Conservation (phyloP, 108 stramenopile species). For the Fistulifera pelliculosa region DNA sequence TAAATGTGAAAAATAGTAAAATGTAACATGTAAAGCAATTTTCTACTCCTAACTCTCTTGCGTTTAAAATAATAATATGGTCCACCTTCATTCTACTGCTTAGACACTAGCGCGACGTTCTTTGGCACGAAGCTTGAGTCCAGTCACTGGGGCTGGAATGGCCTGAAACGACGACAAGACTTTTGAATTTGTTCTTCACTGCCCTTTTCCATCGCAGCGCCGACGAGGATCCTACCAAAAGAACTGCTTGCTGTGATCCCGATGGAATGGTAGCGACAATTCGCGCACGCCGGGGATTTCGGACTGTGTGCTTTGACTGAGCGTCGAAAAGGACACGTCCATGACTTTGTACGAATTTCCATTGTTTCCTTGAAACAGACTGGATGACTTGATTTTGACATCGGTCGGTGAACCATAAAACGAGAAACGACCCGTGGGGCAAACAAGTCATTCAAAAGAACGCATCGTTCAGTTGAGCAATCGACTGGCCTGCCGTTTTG, state of each 20-base stretch:
- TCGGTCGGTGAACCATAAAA: slow-evolving; percentile 81
- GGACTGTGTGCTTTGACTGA: slow-evolving; percentile 62
- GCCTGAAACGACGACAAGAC: slow-evolving; percentile 57
- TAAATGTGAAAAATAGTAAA: too few species aligned
- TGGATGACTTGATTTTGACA: slow-evolving; percentile 55
- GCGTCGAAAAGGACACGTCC: slow-evolving; percentile 60
- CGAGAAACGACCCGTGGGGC: slow-evolving; percentile 68
- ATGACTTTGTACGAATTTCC: slow-evolving; percentile 26
- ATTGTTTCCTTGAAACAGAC: background rate
- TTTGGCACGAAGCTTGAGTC: slow-evolving; percentile 50
- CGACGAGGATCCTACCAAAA: slow-evolving; percentile 61
- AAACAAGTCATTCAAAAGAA: slow-evolving; percentile 60
- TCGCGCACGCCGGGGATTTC: slow-evolving; percentile 66
- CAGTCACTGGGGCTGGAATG: slow-evolving; percentile 47
- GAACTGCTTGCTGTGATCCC: slow-evolving; percentile 62
- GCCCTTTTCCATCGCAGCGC: slow-evolving; percentile 62
- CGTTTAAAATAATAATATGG: too few species aligned
- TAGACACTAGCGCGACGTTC: slow-evolving; percentile 15
- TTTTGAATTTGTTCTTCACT: slow-evolving; percentile 21
- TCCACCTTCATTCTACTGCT: too few species aligned
- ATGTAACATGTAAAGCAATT: too few species aligned
- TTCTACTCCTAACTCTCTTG: too few species aligned
- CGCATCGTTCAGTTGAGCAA: slow-evolving; percentile 45
- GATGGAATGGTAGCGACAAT: slow-evolving; percentile 62
- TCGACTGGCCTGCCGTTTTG: slow-evolving; percentile 26